These are phyloP conservation scores for Colletotrichum sojae DNA, from an alignment of 2,329 filamentous ascomycete genomes.

Conservation along the genomic window DNA sequence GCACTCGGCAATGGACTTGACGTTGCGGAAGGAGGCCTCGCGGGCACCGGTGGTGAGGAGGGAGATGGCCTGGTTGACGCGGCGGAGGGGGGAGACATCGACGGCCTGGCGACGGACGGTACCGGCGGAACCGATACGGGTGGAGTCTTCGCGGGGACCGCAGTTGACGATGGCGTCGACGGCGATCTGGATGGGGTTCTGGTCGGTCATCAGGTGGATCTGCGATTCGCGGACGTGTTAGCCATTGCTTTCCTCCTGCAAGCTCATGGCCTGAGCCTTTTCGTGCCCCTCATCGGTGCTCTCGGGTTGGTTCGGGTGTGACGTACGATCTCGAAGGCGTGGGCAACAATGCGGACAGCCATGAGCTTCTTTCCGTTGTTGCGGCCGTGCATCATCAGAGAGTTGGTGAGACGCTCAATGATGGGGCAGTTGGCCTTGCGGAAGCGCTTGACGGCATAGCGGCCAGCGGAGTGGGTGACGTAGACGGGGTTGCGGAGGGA, in stretches of 20 bases:
- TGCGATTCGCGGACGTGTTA: conserved; percentile 57
- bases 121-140: conserved; percentile 99
- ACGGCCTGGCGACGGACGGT: conserved; percentile 99
- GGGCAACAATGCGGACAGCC: conserved; percentile 99
- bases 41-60: conserved; percentile 99
- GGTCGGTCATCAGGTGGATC: conserved; percentile 99
- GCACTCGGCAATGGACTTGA: conserved; percentile 99
- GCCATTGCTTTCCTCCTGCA: conserved; percentile 35
- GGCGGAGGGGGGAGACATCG: conserved; percentile 99
- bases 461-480: conserved; percentile 97
- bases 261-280: conserved; percentile 1
- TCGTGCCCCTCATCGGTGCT: conserved; percentile 1
- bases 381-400: conserved; percentile 99
- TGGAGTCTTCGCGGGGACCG: conserved; percentile 99
- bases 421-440: conserved; percentile 99
- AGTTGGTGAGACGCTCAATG: conserved; percentile 99
- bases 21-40: conserved; percentile 99
- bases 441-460: conserved; percentile 99
- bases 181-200: conserved; percentile 99
- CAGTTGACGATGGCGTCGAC: conserved; percentile 99
- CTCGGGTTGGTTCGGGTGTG: conserved; percentile 27
- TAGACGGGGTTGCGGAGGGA: conserved; percentile 99
- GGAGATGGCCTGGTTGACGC: conserved; percentile 99
- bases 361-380: conserved; percentile 99
- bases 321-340: conserved; percentile 99